phyloP scores from a whole-genome alignment of 2,329 filamentous ascomycete species.

The Chaetothyriales sp. region DNA sequence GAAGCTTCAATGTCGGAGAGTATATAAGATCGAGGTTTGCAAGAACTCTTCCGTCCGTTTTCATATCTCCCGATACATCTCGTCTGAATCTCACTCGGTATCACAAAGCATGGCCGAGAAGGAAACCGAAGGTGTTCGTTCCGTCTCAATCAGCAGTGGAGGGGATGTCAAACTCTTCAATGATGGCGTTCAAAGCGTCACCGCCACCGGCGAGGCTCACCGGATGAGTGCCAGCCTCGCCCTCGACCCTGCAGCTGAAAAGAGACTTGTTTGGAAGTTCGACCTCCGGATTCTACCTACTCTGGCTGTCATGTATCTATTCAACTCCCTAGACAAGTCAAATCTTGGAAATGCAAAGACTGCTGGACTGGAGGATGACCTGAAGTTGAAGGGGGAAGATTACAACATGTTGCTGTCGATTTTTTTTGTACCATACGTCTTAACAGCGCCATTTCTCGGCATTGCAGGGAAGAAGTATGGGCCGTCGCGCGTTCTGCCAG shows the following conservation, averaged over 20 bases:
- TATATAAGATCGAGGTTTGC: no score
- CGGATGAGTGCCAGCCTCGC: background rate
- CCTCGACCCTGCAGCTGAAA: slow-evolving; percentile 32
- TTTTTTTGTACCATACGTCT: slow-evolving; percentile 62
- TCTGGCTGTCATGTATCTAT: slow-evolving; percentile 44
- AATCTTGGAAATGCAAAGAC: slow-evolving; percentile 47
- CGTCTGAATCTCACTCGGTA: no score
- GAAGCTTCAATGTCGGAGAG: no score
- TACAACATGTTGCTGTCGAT: slow-evolving; percentile 58
- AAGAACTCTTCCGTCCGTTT: no score
- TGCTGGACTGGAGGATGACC: slow-evolving; percentile 33
- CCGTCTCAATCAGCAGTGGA: background rate
- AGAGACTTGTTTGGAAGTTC: slow-evolving; percentile 41
- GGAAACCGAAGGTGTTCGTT: background rate
- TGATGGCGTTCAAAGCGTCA: background rate
- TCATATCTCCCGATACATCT: no score
- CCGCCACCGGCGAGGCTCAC: background rate
- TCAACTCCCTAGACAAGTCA: slow-evolving; percentile 38
- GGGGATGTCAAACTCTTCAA: background rate
- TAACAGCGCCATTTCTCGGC: slow-evolving; percentile 52
- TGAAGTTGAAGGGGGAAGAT: slow-evolving; percentile 48
- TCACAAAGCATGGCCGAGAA: background rate
- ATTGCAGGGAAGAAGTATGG: slow-evolving; percentile 58
- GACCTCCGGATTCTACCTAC: slow-evolving; percentile 43
- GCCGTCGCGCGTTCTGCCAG: slow-evolving; percentile 48